phyloP scores from a whole-genome alignment of 116 monocot genomes.

The Zostera marina region DNA sequence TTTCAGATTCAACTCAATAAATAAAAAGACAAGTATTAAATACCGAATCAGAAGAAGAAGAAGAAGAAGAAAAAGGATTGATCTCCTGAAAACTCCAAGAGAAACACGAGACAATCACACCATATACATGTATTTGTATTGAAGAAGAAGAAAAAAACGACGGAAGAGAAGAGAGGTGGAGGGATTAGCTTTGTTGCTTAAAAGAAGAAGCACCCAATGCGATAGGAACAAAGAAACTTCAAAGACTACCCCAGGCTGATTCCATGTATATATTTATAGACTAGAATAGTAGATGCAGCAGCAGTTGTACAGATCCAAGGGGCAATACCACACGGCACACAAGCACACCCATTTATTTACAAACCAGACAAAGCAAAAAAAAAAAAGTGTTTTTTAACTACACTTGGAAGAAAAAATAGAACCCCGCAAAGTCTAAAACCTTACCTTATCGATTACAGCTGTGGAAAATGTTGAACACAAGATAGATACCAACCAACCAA shows the following conservation, averaged over 20 bases:
- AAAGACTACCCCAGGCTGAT: conserved; percentile 1
- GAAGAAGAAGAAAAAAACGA: background rate
- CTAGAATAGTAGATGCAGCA: background rate
- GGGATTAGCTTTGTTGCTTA: background rate
- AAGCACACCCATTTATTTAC: too few species aligned
- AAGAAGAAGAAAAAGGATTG: background rate
- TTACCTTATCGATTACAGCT: background rate
- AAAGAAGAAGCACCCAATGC: background rate
- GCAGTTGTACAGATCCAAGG: conserved; percentile 1
- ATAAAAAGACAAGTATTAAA: background rate
- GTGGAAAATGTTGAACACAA: background rate
- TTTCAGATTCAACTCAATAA: conserved; percentile 6
- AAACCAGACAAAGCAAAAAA: background rate
- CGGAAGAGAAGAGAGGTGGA: background rate
- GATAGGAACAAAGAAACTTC: background rate
- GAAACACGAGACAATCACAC: background rate
- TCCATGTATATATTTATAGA: conserved; percentile 2
- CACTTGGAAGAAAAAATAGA: background rate
- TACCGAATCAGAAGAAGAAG: background rate
- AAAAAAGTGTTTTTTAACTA: background rate
- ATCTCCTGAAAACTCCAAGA: background rate
- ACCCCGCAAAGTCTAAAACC: background rate
- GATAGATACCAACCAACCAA: too few species aligned
- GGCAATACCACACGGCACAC: background rate
- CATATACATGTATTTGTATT: background rate